Evolutionary conservation across 2,329 filamentous ascomycete species (phyloP).

Genomic region (Claviceps purpurea): DNA sequence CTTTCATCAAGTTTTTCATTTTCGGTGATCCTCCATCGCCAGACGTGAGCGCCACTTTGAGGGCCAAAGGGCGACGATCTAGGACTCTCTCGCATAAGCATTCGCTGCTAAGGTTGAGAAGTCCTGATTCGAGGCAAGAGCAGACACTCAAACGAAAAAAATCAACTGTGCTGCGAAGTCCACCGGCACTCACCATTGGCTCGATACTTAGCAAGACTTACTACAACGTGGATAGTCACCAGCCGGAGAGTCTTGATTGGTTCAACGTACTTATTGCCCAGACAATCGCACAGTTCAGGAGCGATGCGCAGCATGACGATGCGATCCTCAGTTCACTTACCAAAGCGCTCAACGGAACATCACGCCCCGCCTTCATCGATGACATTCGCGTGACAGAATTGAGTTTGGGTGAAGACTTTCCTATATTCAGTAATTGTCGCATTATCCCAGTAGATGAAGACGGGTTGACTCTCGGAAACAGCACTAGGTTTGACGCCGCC

Average conservation of each 20-base stretch:
- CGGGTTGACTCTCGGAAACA: conserved; percentile 42
- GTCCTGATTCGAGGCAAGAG: conserved; percentile 25
- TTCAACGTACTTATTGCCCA: conserved; percentile 97
- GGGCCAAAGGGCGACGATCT: conserved; percentile 61
- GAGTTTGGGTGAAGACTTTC: conserved; percentile 89
- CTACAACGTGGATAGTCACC: conserved; percentile 90
- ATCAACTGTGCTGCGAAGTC: conserved; percentile 58
- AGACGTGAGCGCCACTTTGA: conserved; percentile 63
- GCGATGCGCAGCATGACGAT: conserved; percentile 83
- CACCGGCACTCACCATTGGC: conserved; percentile 71
- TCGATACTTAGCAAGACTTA: conserved; percentile 95
- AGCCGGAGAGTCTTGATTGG: conserved; percentile 95
- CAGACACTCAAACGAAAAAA: conserved; percentile 47
- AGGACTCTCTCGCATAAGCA: conserved; percentile 65
- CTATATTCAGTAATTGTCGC: conserved; percentile 95
- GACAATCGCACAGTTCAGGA: conserved; percentile 88
- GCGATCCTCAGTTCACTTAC: conserved; percentile 78
- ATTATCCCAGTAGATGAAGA: conserved; percentile 85
- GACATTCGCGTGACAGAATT: conserved; percentile 91
- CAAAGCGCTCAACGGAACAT: conserved; percentile 72
- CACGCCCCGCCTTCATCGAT: conserved; percentile 81
- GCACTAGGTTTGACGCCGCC: conserved; percentile 37
- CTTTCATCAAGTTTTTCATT: conserved; percentile 99
- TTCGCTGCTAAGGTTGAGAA: conserved; percentile 52
- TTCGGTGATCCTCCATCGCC: conserved; percentile 85